phyloP scores from a whole-genome alignment of 441 rosid species.

The Breynia disticha region DNA sequence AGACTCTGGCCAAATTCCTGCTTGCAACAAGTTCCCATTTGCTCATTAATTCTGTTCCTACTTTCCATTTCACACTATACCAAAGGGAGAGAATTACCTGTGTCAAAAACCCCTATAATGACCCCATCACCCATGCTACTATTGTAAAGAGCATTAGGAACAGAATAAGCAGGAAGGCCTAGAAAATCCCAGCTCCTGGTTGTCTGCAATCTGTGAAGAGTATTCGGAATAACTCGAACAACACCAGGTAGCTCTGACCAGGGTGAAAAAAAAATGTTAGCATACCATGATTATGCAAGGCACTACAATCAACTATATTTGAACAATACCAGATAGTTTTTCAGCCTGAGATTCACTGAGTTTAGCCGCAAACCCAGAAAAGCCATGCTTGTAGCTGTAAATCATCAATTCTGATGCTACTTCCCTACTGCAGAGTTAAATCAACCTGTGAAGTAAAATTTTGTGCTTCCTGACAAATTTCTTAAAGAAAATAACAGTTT shows the following conservation, averaged over 20 bases:
- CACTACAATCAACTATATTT: background rate
- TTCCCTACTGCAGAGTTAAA: conserved; percentile 39
- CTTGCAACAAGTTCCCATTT: background rate
- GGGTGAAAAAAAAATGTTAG: background rate
- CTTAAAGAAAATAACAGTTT: background rate
- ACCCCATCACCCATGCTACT: conserved; percentile 53
- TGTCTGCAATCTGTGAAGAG: conserved; percentile 39
- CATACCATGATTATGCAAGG: background rate
- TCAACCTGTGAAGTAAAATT: background rate
- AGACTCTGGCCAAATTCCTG: conserved; percentile 70
- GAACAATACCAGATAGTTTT: conserved; percentile 33
- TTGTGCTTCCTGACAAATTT: background rate
- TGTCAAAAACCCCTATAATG: conserved; percentile 51
- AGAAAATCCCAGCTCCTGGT: conserved; percentile 60
- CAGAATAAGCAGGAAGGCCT: conserved; percentile 38
- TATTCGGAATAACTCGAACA: conserved; percentile 41
- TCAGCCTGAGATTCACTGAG: conserved; percentile 47
- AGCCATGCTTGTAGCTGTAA: conserved; percentile 63
- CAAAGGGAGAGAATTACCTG: conserved; percentile 28
- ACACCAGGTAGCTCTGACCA: conserved; percentile 45
- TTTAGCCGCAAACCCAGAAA: conserved; percentile 67
- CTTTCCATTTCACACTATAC: background rate
- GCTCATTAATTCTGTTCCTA: conserved; percentile 1
- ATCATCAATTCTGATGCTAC: conserved; percentile 41
- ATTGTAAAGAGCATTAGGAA: conserved; percentile 26